Base-by-base conservation (phyloP, 257 asterid genomes). In the Scutellaria minor region DNA sequence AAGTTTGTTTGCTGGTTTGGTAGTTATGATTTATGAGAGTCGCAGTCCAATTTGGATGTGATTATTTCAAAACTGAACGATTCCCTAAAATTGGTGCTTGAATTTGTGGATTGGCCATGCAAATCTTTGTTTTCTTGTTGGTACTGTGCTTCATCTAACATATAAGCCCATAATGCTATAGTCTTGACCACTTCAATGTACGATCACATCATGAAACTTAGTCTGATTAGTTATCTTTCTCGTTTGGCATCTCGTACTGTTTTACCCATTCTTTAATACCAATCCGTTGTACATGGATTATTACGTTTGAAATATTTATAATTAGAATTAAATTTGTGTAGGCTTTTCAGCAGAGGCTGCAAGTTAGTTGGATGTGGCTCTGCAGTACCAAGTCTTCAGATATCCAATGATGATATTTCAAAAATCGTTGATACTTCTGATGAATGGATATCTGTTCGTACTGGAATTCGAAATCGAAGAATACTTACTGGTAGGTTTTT, bases 341-440 rank as follows among this genome's bases (percentile, higher is more conserved):
- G 92, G 78, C 69, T 86, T 76, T 77, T 77, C 54, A 65, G 72
- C 80, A 77, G 76, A 83, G 97, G 96, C 68, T 92, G 98, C 86
- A 92, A 92, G 72, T 85, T 92, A 58, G 84, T 92, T 60, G 98
- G 96, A 63, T 85, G 96, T 79, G 98, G 98, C 69, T 90, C 98
- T 61, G 87, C 97, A 3, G 75, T 90, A 12, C 98, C 98, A 70
- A 76, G 75, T 63, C 70, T 87, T 79, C 85, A 79, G 61, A 81
- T 92, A 77, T 92, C 97, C 13, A 92, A 92, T 53, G 89, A 86
- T 45, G 96, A 92, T 69, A 96, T 92, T 62, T 79, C 96, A 5
- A 81, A 83, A 74, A 14, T 86, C 42, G 92, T 92, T 31, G 96
- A 88, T 65, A 90, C 98, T 65, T 56, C 71, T 74, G 98, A 92